These are phyloP conservation scores for Apiotrichum sp. DNA, from an alignment of 1,284 basidiomycete genomes.

Conservation along the genomic window DNA sequence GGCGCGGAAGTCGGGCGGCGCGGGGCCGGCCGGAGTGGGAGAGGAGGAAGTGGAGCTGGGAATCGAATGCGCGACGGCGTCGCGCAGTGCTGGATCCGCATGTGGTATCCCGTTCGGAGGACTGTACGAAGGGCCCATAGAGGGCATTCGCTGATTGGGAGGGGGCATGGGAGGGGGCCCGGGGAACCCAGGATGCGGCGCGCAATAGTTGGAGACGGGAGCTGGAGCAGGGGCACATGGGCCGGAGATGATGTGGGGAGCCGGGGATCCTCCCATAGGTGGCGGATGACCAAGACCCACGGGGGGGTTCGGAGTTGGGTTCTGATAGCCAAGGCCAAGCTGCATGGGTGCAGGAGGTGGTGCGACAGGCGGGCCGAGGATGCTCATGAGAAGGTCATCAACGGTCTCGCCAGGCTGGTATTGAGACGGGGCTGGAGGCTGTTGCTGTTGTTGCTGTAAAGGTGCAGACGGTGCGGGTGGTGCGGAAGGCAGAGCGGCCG, in stretches of 20 bases:
- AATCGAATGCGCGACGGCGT: background rate
- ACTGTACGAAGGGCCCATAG: too few species aligned
- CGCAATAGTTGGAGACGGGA: slow-evolving; percentile 1
- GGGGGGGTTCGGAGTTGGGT: background rate
- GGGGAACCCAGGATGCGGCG: background rate
- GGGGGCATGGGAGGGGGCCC: background rate
- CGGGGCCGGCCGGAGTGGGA: background rate
- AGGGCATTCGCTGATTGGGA: background rate
- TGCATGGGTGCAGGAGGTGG: background rate
- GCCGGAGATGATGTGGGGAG: background rate
- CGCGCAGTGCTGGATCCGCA: background rate
- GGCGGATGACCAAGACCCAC: too few species aligned
- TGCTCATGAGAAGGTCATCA: slow-evolving; percentile 38
- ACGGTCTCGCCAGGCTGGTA: slow-evolving; percentile 35
- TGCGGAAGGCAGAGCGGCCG: background rate
- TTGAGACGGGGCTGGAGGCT: background rate
- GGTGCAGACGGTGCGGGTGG: background rate
- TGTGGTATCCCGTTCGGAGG: background rate
- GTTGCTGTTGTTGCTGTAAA: background rate
- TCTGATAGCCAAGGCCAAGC: background rate
- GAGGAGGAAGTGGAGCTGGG: background rate
- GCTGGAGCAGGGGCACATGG: background rate
- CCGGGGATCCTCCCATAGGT: too few species aligned
- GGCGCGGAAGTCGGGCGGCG: background rate
- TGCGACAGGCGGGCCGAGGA: slow-evolving; percentile 20